Percentiles rank a stretch among this genome's conserved stretches.
Evolutionary conservation across 1,284 basidiomycete species (phyloP).

Genomic region (Ustilago tritici): DNA sequence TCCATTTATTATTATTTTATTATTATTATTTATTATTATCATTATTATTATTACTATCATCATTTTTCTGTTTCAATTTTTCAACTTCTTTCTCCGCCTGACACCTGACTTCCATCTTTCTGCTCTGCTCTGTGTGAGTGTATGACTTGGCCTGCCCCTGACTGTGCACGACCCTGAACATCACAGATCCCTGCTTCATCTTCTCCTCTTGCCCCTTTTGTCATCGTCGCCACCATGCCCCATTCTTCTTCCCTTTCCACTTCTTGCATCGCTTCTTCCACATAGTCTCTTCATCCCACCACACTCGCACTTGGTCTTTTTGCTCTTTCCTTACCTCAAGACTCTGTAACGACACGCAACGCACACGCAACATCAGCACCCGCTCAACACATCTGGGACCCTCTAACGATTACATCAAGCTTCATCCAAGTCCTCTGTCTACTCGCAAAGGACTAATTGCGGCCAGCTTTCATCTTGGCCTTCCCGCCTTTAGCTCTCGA

Average conservation of each 20-base stretch:
- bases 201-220: not conserved
- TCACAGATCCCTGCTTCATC: slow-evolving; percentile 6
- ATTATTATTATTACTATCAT: not conserved
- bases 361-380: slow-evolving; percentile 9
- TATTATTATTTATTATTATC: not conserved
- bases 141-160: not conserved
- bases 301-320: not conserved
- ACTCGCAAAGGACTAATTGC: not conserved
- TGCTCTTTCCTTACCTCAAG: not conserved
- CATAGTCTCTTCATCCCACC: slow-evolving; percentile 2
- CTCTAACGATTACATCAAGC: not conserved
- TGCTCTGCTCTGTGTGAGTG: not conserved
- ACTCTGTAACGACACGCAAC: slow-evolving; percentile 25
- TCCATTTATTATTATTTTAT: not conserved
- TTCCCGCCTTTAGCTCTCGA: not conserved
- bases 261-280: not conserved
- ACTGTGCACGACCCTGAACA: slow-evolving; percentile 6
- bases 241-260: slow-evolving; percentile 8
- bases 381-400: not conserved
- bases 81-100: slow-evolving; percentile 7
- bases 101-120: not conserved
- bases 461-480: not conserved
- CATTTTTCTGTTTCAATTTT: not conserved
- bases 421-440: not conserved
- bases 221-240: slow-evolving; percentile 11